Percentiles rank a stretch among this genome's conserved stretches.
These are phyloP conservation scores for Thalassiosira hispida DNA, from an alignment of 352 stramenopile species.

Conservation along the genomic window DNA sequence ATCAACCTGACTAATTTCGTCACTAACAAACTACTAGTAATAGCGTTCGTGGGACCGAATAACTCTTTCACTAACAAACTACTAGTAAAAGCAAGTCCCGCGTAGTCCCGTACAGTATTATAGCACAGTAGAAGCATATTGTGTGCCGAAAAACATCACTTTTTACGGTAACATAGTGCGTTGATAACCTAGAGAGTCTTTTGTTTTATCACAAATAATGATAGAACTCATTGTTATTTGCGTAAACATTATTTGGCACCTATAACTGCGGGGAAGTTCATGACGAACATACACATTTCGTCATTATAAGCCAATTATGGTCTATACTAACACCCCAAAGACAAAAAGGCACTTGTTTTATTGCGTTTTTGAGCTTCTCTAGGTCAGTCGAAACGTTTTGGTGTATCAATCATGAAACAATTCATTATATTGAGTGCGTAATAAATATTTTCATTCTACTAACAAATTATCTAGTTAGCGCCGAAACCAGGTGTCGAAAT, in stretches of 20 bases:
- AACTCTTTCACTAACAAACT: slow-evolving; percentile 1
- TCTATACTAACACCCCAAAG: neutral
- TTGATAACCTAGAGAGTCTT: too few relatives aligned
- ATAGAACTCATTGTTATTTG: too few relatives aligned
- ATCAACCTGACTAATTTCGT: slow-evolving; percentile 5
- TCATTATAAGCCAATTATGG: neutral
- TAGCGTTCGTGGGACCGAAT: slow-evolving; percentile 9
- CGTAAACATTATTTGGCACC: too few relatives aligned
- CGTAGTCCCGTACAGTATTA: neutral
- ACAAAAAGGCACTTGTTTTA: neutral
- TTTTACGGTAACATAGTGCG: too few relatives aligned
- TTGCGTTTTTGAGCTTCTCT: slow-evolving; percentile 19
- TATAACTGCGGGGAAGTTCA: too few relatives aligned
- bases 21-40: slow-evolving; percentile 19
- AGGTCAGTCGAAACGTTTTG: neutral
- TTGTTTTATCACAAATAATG: neutral
- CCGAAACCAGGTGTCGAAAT: slow-evolving; percentile 6
- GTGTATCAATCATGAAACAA: slow-evolving; percentile 11
- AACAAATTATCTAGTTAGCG: neutral
- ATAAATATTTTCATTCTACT: slow-evolving; percentile 13
- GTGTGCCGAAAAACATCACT: neutral
- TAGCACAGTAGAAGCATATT: neutral
- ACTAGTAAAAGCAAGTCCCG: slow-evolving; percentile 10
- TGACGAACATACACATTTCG: too few relatives aligned
- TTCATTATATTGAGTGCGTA: neutral